Evolutionary conservation across 805 yeast species (phyloP), one percentile per base, ranked within the genome.

Genomic region (Myxozyma nipponensis): DNA sequence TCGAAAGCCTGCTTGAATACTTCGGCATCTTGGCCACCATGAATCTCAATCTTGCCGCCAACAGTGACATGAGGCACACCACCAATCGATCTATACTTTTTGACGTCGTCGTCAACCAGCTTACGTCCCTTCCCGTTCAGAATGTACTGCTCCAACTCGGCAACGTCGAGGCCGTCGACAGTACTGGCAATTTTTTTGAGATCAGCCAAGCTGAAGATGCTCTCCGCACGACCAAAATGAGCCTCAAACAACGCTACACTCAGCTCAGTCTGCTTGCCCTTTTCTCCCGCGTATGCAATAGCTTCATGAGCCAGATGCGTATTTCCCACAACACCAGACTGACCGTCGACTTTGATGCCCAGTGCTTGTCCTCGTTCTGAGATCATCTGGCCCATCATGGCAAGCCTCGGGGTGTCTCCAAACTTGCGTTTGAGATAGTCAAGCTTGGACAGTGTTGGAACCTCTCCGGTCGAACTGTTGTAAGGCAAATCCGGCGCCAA

Each of bases 61-160:
- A 52, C 42, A 18, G 50, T 45, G 24, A 41, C 48, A 25, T 52
- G 53, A 21, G 56, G 56, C 6, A 52, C 56, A n/a, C 56, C 56
- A 6, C 56, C 53, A n/a, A 52, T 36, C 24, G 9, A 26, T n/a
- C 50, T 18, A 39, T 48, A 52, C 40, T 32, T 36, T 25, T 34
- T 34, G 10, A 26, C 24, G 28, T 49, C 54, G 21, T 42, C 42
- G 30, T 38, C 50, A n/a, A 52, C 56, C 22, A 10, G 37, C 17
- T 38, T 40, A 36, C 21, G 28, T 18, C 44, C 54, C 37, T 37
- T 42, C 3, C 50, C 34, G 36, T 28, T 19, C 21, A 28, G 17
- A 25, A 52, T 34, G 37, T 35, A 49, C 35, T 48, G 46, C 15
- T 35, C 37, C 10, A 52, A 39, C 39, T 52, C 53, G n/a, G n/a